A percentile compares a stretch with the other conserved stretches of the same genome.
These are phyloP conservation scores for Iris macrosiphon DNA, from an alignment of 106 monocot species.

Conservation along the genomic window DNA sequence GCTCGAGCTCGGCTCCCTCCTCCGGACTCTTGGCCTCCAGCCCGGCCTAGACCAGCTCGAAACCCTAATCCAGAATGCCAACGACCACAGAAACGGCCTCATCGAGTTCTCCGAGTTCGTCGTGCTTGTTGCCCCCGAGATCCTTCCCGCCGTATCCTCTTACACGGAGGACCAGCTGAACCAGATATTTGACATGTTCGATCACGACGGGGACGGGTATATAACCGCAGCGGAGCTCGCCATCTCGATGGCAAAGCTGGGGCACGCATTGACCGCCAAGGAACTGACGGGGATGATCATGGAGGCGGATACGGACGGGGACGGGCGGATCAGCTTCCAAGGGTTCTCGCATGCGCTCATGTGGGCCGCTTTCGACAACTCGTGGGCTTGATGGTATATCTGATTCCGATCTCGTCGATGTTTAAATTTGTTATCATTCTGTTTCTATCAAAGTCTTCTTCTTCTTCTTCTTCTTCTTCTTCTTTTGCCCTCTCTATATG, in stretches of 20 bases:
- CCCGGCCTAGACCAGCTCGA: constrained; percentile 69
- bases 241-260: constrained; percentile 82
- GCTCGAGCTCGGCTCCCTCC: constrained; percentile 82
- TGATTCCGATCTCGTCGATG: too few relatives aligned
- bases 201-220: constrained; percentile 73
- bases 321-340: constrained; percentile 67
- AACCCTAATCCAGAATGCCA: constrained; percentile 51
- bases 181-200: constrained; percentile 61
- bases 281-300: constrained; percentile 93
- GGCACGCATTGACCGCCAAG: constrained; percentile 64
- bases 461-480: too few relatives aligned
- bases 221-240: constrained; percentile 85
- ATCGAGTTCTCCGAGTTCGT: constrained; percentile 93
- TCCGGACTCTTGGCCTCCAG: constrained; percentile 67
- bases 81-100: constrained; percentile 72
- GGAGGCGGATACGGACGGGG: constrained; percentile 82
- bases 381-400: constrained; percentile 63
- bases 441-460: too few relatives aligned
- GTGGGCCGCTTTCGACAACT: constrained; percentile 69
- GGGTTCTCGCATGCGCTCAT: constrained; percentile 76
- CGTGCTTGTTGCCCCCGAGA: constrained; percentile 46
- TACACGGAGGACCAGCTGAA: constrained; percentile 67
- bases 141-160: constrained; percentile 44
- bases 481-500: too few relatives aligned
- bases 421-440: too few relatives aligned